A percentile compares a stretch with the other conserved stretches of the same genome.
phyloP scores from a whole-genome alignment of 768 basidiomycete genomes.

The Mycena sanguinolenta region DNA sequence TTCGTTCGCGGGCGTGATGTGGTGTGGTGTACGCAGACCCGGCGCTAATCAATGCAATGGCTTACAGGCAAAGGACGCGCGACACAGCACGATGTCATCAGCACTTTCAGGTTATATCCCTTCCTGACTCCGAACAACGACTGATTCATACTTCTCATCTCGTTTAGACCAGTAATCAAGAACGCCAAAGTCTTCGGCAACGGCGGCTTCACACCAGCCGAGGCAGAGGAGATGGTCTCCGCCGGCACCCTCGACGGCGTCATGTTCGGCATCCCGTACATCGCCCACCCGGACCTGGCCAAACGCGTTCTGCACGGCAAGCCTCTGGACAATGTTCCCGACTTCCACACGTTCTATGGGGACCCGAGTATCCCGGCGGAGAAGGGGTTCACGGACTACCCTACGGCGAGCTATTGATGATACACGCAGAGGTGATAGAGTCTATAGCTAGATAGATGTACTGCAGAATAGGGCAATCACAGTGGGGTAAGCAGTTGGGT shows the following conservation, averaged over 20 bases:
- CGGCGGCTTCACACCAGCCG: conserved; percentile 49
- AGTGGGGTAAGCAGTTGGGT: too few species aligned
- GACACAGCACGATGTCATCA: conserved; percentile 35
- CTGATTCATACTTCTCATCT: too few species aligned
- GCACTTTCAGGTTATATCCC: conserved; percentile 42
- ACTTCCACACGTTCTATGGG: not conserved
- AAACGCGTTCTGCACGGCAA: conserved; percentile 50
- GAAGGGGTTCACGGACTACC: conserved; percentile 11
- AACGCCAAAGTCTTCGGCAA: conserved; percentile 53
- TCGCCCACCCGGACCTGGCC: conserved; percentile 56
- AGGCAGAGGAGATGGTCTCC: conserved; percentile 52
- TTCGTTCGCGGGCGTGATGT: conserved; percentile 16
- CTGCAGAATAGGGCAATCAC: too few species aligned
- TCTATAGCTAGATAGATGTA: too few species aligned
- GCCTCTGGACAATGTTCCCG: conserved; percentile 49
- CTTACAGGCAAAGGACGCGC: conserved; percentile 1
- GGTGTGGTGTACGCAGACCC: not conserved
- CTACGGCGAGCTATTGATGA: not conserved
- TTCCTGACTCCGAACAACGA: too few species aligned
- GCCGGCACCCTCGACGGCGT: conserved; percentile 52
- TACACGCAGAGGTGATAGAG: too few species aligned
- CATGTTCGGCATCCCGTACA: conserved; percentile 52
- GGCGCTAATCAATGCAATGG: not conserved
- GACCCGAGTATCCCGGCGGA: not conserved
- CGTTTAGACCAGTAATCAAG: conserved; percentile 42